Evolutionary conservation across 1,284 basidiomycete species (phyloP), one percentile per base, ranked within the genome.

Genomic region (Lignosus rhinocerotis): DNA sequence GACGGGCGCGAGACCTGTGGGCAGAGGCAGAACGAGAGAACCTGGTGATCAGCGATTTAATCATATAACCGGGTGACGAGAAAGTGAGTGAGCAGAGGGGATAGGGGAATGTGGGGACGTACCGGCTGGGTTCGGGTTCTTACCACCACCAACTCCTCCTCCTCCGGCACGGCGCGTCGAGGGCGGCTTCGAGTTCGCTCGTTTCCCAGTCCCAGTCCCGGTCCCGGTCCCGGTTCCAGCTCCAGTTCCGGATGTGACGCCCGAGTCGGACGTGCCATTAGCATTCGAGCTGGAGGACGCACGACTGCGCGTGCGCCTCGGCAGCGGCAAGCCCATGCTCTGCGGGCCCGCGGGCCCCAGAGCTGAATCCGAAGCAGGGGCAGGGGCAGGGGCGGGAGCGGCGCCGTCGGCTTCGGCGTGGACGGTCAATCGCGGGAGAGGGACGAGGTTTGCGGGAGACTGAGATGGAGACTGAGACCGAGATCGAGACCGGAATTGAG

Each of bases 231-330:
- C 47, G 8, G 11, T 6, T 17, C 38, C 45, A 2, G 39, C 17
- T 6, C 7, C 34, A 11, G 44, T 19, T 0, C n/a, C 52, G 2
- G 16, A 25, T 4, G 25, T 25, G 25, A 25, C 25, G 25, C 25
- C 25, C 25, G 25, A 25, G 25, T 25, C 25, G 25, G 25, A 25
- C 25, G 25, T 25, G 25, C 25, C 36, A 3, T 12, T 39, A 6
- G 1, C 7, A 19, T 32, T 36, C 4, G 46, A 36, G 5, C 6
- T 33, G 4, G 62, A 61, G 17, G 46, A 44, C 3, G 57, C 44
- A 10, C 58, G 58, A 45, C 56, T 54, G 50, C 59, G 62, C 38
- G 57, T 51, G 30, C 52, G 51, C 14, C 53, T 31, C 19, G 56
- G 57, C 12, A 58, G 45, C 10, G 49, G 58, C 32, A 31, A 33